Percentiles rank a stretch among this genome's conserved stretches.
Evolutionary conservation across 495 filamentous ascomycete species (phyloP).

Genomic region (Penicillium goetzii): DNA sequence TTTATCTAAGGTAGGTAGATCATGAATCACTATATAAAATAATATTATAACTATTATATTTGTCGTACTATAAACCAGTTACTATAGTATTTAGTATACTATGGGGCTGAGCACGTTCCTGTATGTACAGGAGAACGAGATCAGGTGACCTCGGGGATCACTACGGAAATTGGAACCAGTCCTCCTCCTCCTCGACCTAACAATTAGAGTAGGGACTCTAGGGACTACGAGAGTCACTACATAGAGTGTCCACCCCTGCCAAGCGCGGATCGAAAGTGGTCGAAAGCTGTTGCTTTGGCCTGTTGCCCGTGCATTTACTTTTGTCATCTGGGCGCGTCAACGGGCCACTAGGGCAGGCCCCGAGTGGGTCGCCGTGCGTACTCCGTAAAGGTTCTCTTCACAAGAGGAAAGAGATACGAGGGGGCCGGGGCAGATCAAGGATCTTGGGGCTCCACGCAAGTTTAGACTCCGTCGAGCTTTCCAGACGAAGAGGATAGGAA

Average conservation of each 20-base stretch:
- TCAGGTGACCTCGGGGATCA: slow-evolving; percentile 3
- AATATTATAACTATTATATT: neutral
- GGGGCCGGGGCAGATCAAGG: neutral
- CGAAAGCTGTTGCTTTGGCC: neutral
- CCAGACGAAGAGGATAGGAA: neutral
- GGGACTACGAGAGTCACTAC: too few relatives aligned
- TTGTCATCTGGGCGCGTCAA: neutral
- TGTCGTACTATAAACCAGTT: neutral
- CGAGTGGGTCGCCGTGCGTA: neutral
- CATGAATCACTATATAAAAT: neutral
- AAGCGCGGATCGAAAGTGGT: slow-evolving; percentile 15
- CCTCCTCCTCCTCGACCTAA: slow-evolving; percentile 11
- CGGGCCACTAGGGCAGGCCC: slow-evolving; percentile 1
- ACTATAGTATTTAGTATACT: neutral
- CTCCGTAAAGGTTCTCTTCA: slow-evolving; percentile 4
- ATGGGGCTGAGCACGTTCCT: neutral
- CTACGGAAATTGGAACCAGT: neutral
- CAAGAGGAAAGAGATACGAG: slow-evolving; percentile 10
- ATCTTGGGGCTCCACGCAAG: neutral
- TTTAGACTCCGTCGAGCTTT: neutral
- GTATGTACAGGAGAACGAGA: neutral
- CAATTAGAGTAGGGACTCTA: slow-evolving; percentile 22
- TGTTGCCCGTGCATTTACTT: neutral
- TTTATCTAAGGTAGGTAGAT: neutral
- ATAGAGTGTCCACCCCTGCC: slow-evolving; percentile 16